Base-by-base conservation (phyloP, 768 basidiomycete species). In the Lactifluus subvellereus region DNA sequence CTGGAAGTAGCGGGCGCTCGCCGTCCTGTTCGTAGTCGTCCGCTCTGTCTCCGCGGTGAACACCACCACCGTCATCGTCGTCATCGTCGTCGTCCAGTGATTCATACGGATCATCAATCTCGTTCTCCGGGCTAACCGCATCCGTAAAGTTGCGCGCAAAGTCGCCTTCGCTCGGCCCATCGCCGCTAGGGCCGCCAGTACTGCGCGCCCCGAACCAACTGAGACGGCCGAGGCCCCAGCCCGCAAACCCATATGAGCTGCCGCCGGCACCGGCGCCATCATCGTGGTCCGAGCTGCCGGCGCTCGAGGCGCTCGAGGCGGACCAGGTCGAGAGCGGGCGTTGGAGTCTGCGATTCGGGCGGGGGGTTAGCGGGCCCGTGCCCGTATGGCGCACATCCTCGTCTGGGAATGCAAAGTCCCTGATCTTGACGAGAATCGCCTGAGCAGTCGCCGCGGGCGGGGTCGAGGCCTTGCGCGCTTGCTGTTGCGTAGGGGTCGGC, bases 1-100 rank as follows among this genome's bases (percentile, higher is more conserved):
- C 91, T 0, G 91, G 87, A 22, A 77, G 74, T 2, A 90, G 78
- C 47, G 77, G 78, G 32, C 60, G 70, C 30, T 74, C 68, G 2
- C 54, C 69, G 60, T 67, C 62, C 9, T 72, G 69, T 45, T 73
- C 71, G 16, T 70, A 74, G 8, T 69, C 67, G 10, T 69, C 71
- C 3, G 69, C 72, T 20, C 48, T 43, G 10, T 64, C 66, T 7
- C 61, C 65, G 43, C 20, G 9, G n/a, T 13, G 47, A 4, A 9
- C 22, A 6, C 71, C 65, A 20, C 49, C 55, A n/a, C 10, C 74
- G 1, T 69, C 72, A 1, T 62, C 68, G 9, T 69, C 71, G 3
- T 69, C 72, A 5, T 71, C 66, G 1, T 67, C 69, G 2, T 60
- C 66, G 37, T 64, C 71, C 27, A 65, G 60, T 38, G 66, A 64